These are phyloP conservation scores for Metarhizium brunneum DNA, from an alignment of 2,329 filamentous ascomycete genomes.

Conservation along the genomic window DNA sequence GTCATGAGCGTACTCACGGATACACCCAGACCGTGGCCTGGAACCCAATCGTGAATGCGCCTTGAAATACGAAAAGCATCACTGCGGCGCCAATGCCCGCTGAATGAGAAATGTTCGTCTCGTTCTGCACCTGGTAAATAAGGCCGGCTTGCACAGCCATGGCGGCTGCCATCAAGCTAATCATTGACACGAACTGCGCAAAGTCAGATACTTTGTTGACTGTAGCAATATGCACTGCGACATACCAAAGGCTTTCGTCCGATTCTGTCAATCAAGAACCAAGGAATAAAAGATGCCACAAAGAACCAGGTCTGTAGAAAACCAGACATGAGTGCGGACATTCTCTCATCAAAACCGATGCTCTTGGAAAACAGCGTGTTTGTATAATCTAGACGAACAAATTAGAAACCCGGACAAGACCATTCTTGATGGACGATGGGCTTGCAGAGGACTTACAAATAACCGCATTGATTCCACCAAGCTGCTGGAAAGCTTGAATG, in stretches of 20 bases:
- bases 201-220: background rate
- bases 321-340: constrained; percentile 42
- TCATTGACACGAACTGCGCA: constrained; percentile 26
- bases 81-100: constrained; percentile 29
- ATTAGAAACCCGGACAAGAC: background rate
- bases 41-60: background rate
- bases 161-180: constrained; percentile 28
- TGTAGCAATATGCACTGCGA: background rate
- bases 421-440: too few relatives aligned
- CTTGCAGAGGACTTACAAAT: constrained; percentile 21
- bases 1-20: constrained; percentile 9
- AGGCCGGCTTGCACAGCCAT: constrained; percentile 31
- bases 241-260: constrained; percentile 31
- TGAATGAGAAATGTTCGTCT: constrained; percentile 19
- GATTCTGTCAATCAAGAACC: constrained; percentile 36
- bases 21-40: constrained; percentile 27
- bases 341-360: constrained; percentile 29
- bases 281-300: constrained; percentile 31
- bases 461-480: constrained; percentile 39
- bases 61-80: constrained; percentile 29
- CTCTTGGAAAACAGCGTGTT: constrained; percentile 36
- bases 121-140: constrained; percentile 29
- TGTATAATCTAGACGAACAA: constrained; percentile 27
- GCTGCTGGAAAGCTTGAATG: constrained; percentile 29
- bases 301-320: constrained; percentile 40